Evolutionary conservation across 192 early-diverging fungal genomes (phyloP), one percentile per base, ranked within the genome.

Genomic region (Linnemannia zychae): DNA sequence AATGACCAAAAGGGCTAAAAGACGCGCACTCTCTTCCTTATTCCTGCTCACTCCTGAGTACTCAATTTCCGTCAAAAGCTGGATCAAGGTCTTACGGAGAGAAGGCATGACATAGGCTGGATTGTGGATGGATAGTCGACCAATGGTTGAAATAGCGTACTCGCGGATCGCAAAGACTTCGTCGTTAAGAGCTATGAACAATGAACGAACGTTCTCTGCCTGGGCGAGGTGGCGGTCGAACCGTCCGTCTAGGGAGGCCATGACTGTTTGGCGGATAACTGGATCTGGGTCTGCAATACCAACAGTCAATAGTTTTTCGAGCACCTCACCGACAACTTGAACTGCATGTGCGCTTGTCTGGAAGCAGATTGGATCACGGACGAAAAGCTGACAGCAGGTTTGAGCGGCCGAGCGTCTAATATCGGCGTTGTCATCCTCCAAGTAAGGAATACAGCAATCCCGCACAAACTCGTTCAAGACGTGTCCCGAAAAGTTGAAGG

Each of bases 21-120:
- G 77, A 57, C 94, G 91, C 13, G 96, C 95, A 70, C 94, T 92
- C 84, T 97, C 96, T 82, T 97, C 96, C 69, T 95, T 96, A 76
- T 97, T 96, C 37, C 95, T 90, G 69, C 95, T 94, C 12, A 93
- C 90, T 20, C 88, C 88, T 13, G 97, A 95, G 84, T 96, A 97
- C 86, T 99, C 96, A 24, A 99, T 87, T 85, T 99, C 97, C 7
- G 96, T 96, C 65, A 99, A 86, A 2, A 99, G 88, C 80, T 97
- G 95, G 74, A 97, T 95, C 17, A 98, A 79, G 0, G 95, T 93
- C 76, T 97, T 96, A 38, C 96, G 91, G 33, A 99, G 88, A 0
- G 94, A 95, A 7, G 98, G 97, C 91, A 98, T 93, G 17, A 98
- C 95, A 77, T 97, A 97, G 1, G 97, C 97, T 13, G 98, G 98